Evolutionary conservation across 2,329 filamentous ascomycete species (phyloP).

Genomic region (Penicillium sp.): DNA sequence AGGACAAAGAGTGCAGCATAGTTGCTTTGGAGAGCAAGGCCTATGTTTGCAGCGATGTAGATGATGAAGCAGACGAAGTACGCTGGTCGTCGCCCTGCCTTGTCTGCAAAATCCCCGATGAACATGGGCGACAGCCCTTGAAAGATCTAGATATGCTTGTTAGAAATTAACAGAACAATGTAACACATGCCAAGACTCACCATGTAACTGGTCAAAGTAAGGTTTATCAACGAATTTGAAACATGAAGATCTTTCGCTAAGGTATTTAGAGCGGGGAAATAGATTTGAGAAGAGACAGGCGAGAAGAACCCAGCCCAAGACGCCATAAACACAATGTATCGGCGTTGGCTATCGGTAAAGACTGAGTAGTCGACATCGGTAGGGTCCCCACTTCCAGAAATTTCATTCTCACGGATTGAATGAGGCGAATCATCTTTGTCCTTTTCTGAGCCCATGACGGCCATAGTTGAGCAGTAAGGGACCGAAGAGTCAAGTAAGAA

Average conservation of each 20-base stretch:
- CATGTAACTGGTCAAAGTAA: conserved; percentile 32
- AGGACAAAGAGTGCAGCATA: conserved; percentile 42
- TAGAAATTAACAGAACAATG: background rate
- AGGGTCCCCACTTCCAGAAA: conserved; percentile 5
- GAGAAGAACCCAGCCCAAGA: conserved; percentile 44
- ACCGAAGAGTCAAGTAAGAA: background rate
- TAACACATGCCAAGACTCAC: conserved; percentile 5
- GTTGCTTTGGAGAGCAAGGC: conserved; percentile 40
- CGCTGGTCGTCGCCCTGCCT: conserved; percentile 52
- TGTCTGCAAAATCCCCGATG: conserved; percentile 54
- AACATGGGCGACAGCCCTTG: conserved; percentile 57
- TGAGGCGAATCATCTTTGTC: conserved; percentile 3
- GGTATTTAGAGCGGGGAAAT: conserved; percentile 43
- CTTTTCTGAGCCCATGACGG: conserved; percentile 3
- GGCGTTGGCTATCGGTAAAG: conserved; percentile 32
- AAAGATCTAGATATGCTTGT: conserved; percentile 41
- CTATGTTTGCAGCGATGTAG: conserved; percentile 44
- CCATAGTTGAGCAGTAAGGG: too few species aligned
- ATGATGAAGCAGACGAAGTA: conserved; percentile 56
- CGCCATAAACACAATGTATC: conserved; percentile 31
- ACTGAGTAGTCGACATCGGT: conserved; percentile 32
- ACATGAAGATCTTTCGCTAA: conserved; percentile 33
- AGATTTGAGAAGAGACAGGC: conserved; percentile 49
- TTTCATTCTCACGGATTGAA: conserved; percentile 8
- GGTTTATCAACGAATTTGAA: conserved; percentile 26